A percentile compares a stretch with the other conserved stretches of the same genome.
phyloP scores from a whole-genome alignment of 495 filamentous ascomycete genomes.

The Xylaria curta region DNA sequence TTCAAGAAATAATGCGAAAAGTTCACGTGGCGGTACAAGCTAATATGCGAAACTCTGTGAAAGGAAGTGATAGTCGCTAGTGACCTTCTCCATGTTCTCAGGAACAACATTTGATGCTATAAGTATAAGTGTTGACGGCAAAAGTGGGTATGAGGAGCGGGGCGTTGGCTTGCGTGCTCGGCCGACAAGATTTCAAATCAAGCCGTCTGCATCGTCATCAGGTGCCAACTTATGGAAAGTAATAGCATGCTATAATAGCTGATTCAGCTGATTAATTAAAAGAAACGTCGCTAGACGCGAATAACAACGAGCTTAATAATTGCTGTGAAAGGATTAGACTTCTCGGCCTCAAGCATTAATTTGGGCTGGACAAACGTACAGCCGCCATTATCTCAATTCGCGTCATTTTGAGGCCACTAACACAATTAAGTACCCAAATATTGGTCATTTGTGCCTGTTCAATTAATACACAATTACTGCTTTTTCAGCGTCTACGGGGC shows the following conservation, averaged over 20 bases:
- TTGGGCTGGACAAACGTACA: background rate
- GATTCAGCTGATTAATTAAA: constrained; percentile 17
- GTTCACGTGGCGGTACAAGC: background rate
- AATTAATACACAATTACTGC: background rate
- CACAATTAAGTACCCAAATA: background rate
- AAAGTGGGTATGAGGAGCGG: background rate
- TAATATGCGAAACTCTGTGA: background rate
- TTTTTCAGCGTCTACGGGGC: background rate
- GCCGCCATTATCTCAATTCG: background rate
- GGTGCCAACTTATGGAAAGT: background rate
- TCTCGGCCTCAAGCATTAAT: background rate
- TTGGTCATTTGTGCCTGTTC: background rate
- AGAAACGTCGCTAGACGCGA: background rate
- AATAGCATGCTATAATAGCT: background rate
- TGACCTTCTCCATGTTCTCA: background rate
- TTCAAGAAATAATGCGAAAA: background rate
- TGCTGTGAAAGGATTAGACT: background rate
- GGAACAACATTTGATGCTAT: constrained; percentile 7
- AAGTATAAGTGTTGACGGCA: background rate
- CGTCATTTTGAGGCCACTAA: background rate
- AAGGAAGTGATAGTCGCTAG: background rate
- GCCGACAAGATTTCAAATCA: constrained; percentile 12
- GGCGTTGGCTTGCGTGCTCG: constrained; percentile 14
- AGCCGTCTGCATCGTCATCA: background rate
- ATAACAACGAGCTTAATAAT: constrained; percentile 4